Evolutionary conservation across 2,329 filamentous ascomycete genomes (phyloP).

Genomic region (Epichloe amarillans): DNA sequence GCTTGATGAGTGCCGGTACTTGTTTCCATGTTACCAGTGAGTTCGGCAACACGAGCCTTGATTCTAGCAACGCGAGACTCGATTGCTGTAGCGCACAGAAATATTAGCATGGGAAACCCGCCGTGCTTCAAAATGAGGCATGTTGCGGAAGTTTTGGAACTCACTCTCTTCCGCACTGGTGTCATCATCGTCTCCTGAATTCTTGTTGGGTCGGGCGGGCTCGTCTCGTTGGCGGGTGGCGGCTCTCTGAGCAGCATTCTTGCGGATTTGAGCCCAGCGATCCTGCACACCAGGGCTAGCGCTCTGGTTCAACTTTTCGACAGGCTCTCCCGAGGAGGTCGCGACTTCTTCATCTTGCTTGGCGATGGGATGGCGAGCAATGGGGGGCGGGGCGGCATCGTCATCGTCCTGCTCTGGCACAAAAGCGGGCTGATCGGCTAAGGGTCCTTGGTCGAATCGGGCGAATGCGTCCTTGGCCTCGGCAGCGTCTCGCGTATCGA

Average conservation of each 20-base stretch:
- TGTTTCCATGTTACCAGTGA: conserved; percentile 73
- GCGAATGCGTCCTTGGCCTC: conserved; percentile 49
- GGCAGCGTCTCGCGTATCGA: conserved; percentile 44
- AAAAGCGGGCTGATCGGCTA: conserved; percentile 77
- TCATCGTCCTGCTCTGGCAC: conserved; percentile 44
- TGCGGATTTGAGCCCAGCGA: conserved; percentile 90
- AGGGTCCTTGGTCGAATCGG: conserved; percentile 77
- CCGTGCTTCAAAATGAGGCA: background rate
- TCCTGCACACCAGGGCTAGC: conserved; percentile 40
- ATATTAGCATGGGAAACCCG: conserved; percentile 11
- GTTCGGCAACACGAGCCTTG: conserved; percentile 88
- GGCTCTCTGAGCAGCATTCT: conserved; percentile 79
- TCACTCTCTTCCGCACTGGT: conserved; percentile 92
- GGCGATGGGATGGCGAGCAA: conserved; percentile 25
- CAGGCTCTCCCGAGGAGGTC: conserved; percentile 10
- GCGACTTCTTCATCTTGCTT: conserved; percentile 6
- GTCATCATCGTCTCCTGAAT: conserved; percentile 60
- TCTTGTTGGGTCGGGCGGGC: conserved; percentile 43
- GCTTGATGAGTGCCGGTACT: conserved; percentile 22
- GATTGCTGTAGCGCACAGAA: conserved; percentile 49
- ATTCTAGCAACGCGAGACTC: conserved; percentile 94
- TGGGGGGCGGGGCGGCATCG: conserved; percentile 41
- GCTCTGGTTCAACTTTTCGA: conserved; percentile 22
- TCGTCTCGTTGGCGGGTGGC: conserved; percentile 53
- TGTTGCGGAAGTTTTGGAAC: conserved; percentile 22